Percentiles rank a stretch among this genome's conserved stretches.
Conservation (phyloP, 1,284 basidiomycete species). For the Abortiporus biennis region DNA sequence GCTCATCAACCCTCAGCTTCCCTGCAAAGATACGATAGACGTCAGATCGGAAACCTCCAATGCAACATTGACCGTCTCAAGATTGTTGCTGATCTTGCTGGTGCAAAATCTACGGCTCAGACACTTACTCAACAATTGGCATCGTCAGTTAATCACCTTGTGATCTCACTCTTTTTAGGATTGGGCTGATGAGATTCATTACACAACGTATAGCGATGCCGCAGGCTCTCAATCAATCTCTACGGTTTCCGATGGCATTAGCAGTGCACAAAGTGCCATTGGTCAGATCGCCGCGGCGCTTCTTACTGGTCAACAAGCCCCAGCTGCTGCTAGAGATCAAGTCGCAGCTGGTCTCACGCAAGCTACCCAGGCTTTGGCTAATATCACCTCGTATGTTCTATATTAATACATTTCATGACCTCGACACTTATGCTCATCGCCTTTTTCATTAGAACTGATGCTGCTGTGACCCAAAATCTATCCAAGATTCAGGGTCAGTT, state of each 20-base stretch:
- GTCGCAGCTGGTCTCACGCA: conserved; percentile 25
- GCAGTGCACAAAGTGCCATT: conserved; percentile 26
- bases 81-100: conserved; percentile 24
- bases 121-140: conserved; percentile 15
- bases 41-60: conserved; percentile 27
- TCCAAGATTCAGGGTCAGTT: conserved; percentile 5
- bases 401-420: neutral
- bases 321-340: conserved; percentile 29
- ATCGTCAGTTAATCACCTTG: conserved; percentile 9
- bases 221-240: conserved; percentile 17
- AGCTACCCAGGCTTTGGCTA: conserved; percentile 26
- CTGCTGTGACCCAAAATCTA: conserved; percentile 7
- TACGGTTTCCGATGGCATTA: conserved; percentile 23
- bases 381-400: conserved; percentile 26
- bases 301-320: conserved; percentile 25
- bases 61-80: conserved; percentile 30
- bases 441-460: conserved; percentile 2
- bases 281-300: conserved; percentile 29
- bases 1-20: too few relatives aligned
- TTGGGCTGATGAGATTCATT: neutral
- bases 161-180: neutral
- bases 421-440: neutral
- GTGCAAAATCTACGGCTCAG: conserved; percentile 24
- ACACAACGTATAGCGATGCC: conserved; percentile 20
- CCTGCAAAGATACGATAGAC: too few relatives aligned